Conservation (phyloP, 208 protist species). For the Trypanosoma vivax region DNA sequence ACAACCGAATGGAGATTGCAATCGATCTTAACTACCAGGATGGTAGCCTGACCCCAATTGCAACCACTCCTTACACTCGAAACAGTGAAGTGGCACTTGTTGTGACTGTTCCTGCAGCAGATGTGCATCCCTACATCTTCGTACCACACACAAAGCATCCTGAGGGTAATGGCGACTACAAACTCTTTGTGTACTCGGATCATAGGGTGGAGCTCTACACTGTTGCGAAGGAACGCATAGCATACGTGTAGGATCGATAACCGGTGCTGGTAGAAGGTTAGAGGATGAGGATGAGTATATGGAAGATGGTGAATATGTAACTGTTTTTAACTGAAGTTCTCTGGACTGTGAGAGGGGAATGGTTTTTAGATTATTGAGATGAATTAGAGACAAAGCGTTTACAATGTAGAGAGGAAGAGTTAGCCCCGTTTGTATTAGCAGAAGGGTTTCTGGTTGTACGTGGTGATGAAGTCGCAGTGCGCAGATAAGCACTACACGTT, state of each 20-base stretch:
- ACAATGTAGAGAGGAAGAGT: no score
- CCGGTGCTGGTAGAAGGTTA: neutral
- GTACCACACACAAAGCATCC: constrained; percentile 68
- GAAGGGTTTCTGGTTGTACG: neutral
- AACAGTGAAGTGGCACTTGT: constrained; percentile 51
- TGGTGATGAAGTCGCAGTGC: neutral
- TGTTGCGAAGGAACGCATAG: constrained; percentile 47
- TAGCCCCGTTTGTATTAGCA: no score
- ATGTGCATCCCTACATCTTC: constrained; percentile 56
- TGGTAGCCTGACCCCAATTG: constrained; percentile 47
- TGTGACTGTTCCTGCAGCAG: constrained; percentile 32
- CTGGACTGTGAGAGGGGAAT: no score
- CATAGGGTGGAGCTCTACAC: constrained; percentile 51
- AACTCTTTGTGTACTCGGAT: constrained; percentile 80
- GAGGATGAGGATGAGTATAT: neutral
- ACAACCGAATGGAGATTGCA: constrained; percentile 64
- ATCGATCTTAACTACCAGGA: constrained; percentile 74
- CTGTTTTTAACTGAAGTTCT: no score
- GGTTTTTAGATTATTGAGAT: no score
- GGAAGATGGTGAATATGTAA: neutral
- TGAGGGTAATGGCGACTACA: constrained; percentile 80
- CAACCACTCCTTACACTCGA: constrained; percentile 22
- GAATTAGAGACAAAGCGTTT: no score
- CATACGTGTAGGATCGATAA: constrained; percentile 32
- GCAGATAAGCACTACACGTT: neutral